These are phyloP conservation scores for Sporothrix dimorphospora DNA, from an alignment of 2,329 filamentous ascomycete genomes.

Conservation along the genomic window DNA sequence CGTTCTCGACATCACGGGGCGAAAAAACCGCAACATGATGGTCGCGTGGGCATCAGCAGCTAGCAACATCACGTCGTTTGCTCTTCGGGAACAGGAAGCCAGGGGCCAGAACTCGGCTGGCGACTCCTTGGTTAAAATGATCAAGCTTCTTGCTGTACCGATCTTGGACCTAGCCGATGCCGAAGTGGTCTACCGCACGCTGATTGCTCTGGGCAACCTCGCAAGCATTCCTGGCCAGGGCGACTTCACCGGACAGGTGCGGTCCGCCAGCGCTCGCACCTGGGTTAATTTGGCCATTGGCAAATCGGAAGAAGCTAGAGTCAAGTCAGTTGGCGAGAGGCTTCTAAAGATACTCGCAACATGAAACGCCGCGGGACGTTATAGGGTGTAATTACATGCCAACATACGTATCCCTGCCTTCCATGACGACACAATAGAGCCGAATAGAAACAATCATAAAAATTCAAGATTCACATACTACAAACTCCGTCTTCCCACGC, in stretches of 20 bases:
- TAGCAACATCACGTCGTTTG: conserved; percentile 82
- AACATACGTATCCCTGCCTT: too few relatives aligned
- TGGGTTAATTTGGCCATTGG: conserved; percentile 47
- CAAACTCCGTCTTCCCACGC: too few relatives aligned
- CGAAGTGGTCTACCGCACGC: conserved; percentile 79
- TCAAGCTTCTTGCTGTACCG: conserved; percentile 62
- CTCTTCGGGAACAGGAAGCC: conserved; percentile 52
- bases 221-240: conserved; percentile 47
- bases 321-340: conserved; percentile 41
- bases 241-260: conserved; percentile 38
- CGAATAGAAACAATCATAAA: too few relatives aligned
- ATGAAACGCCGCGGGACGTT: not conserved
- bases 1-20: conserved; percentile 60
- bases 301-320: conserved; percentile 50
- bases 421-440: too few relatives aligned
- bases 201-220: conserved; percentile 83
- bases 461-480: too few relatives aligned
- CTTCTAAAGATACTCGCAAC: conserved; percentile 25
- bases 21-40: conserved; percentile 74
- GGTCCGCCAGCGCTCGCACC: conserved; percentile 40
- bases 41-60: conserved; percentile 81
- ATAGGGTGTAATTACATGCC: not conserved
- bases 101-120: conserved; percentile 48
- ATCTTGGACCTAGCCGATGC: conserved; percentile 70
- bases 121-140: conserved; percentile 48